Evolutionary conservation across 2,329 filamentous ascomycete species (phyloP).

Genomic region (Teratosphaeria gauchensis): DNA sequence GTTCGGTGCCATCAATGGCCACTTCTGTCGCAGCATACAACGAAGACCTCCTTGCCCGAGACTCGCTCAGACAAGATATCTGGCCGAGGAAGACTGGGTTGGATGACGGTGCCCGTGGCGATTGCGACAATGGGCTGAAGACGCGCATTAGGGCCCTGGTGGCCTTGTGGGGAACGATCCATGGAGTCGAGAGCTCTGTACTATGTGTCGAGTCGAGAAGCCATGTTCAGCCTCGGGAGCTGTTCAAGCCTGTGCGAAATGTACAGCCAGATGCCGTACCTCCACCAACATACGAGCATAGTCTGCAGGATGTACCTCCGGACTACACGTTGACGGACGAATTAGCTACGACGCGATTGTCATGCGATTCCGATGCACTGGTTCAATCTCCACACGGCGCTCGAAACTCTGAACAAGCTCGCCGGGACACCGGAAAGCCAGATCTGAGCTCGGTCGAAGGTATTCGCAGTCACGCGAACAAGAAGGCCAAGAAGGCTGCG

Average conservation of each 20-base stretch:
- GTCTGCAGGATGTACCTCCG: conserved; percentile 33
- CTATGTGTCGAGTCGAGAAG: background rate
- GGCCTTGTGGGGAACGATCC: conserved; percentile 15
- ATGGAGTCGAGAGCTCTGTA: background rate
- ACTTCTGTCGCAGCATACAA: conserved; percentile 33
- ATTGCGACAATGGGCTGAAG: conserved; percentile 20
- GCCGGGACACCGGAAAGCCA: conserved; percentile 31
- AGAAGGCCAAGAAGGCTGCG: conserved; percentile 39
- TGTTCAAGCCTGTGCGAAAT: conserved; percentile 10
- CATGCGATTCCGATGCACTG: background rate
- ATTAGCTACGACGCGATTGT: conserved; percentile 19
- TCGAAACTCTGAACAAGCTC: background rate
- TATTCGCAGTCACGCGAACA: conserved; percentile 42
- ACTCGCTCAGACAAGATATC: conserved; percentile 33
- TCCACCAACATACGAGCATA: conserved; percentile 37
- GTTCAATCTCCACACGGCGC: background rate
- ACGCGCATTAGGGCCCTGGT: conserved; percentile 16
- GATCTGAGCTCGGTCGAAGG: conserved; percentile 50
- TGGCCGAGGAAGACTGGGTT: conserved; percentile 35
- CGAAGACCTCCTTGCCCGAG: conserved; percentile 32
- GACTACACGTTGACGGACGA: conserved; percentile 36
- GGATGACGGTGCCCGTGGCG: conserved; percentile 29
- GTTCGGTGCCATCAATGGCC: conserved; percentile 34
- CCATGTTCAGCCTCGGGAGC: conserved; percentile 6
- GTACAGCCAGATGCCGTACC: conserved; percentile 8